phyloP scores from a whole-genome alignment of 805 yeast genomes.

The Ogataea angusta region DNA sequence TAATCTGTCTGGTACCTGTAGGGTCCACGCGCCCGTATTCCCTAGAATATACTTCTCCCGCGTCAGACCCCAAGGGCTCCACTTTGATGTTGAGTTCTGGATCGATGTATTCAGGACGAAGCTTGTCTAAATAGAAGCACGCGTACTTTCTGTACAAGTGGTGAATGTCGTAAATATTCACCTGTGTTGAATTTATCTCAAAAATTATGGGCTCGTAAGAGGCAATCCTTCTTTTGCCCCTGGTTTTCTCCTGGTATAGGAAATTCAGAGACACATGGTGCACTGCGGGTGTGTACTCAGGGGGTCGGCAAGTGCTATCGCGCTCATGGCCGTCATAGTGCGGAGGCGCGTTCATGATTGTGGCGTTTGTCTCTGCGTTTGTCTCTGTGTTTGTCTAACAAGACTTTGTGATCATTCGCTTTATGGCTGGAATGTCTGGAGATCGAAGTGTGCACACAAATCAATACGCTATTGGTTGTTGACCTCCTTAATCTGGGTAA shows the following conservation, averaged over 20 bases:
- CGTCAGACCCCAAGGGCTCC: background rate
- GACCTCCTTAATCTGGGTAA: too few relatives aligned
- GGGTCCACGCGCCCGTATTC: background rate
- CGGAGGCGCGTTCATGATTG: background rate
- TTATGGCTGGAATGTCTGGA: too few relatives aligned
- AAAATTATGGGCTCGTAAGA: slow-evolving; percentile 24
- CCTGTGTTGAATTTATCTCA: slow-evolving; percentile 33
- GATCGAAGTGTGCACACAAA: too few relatives aligned
- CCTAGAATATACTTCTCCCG: too few relatives aligned
- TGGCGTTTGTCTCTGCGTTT: background rate
- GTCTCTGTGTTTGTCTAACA: too few relatives aligned
- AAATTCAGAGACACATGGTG: slow-evolving; percentile 27
- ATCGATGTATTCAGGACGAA: slow-evolving; percentile 25
- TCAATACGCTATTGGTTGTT: too few relatives aligned
- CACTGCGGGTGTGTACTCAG: slow-evolving; percentile 27
- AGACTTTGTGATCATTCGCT: too few relatives aligned
- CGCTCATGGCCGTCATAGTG: background rate
- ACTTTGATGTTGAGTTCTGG: slow-evolving; percentile 28
- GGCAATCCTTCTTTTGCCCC: background rate
- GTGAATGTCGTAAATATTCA: slow-evolving; percentile 25
- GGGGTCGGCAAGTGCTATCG: slow-evolving; percentile 5
- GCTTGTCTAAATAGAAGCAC: slow-evolving; percentile 20
- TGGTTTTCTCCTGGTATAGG: slow-evolving; percentile 13
- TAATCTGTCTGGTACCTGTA: background rate
- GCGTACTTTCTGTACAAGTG: slow-evolving; percentile 16